Evolutionary conservation across 2,329 filamentous ascomycete genomes (phyloP), one percentile per base, ranked within the genome.

Genomic region (Cryphonectria naterciae): DNA sequence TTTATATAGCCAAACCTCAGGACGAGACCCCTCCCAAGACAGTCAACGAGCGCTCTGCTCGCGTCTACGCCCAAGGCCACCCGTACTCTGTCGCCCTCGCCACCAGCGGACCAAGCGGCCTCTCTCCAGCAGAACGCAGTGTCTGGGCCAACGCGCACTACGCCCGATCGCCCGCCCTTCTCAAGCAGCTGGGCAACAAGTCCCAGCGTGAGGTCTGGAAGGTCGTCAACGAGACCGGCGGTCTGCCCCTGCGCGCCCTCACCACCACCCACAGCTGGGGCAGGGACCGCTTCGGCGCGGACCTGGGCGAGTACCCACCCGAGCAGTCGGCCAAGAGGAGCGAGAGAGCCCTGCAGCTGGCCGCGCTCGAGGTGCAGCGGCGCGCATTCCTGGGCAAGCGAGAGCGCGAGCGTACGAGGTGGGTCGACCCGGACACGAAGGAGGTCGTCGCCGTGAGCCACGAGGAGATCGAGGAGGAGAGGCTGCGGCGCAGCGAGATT

Each of bases 171-270:
- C 80, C 80, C 76, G 60, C 77, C 81, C 46, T 80, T 79, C 72
- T 72, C 52, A 67, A 64, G 56, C 74, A 70, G 28, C 76, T 79
- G 43, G 77, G 78, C 1, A 80, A 82, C 77, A 88, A 88, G 78
- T 79, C 84, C 37, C 84, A 88, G 76, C 84, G 85, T 75, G 87
- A 89, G 75, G 84, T 87, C 76, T 90, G 87, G 87, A 87, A 87
- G 78, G 80, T 82, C 63, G 81, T 88, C 73, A 83, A 83, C 77
- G 87, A 89, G 74, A 82, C 85, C 64, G 83, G 79, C 69, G 69
- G 69, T 5, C 80, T 88, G 19, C 85, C 87, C 6, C 79, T 85
- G 65, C 85, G 87, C 52, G 79, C 80, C 37, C 79, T 85, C 25
- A 70, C 69, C 19, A 58, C 22, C 62, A 68, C 75, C 77, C 39